A percentile compares a stretch with the other conserved stretches of the same genome.
Conservation (phyloP, 75 land plant genomes). For the Picea sitchensis region DNA sequence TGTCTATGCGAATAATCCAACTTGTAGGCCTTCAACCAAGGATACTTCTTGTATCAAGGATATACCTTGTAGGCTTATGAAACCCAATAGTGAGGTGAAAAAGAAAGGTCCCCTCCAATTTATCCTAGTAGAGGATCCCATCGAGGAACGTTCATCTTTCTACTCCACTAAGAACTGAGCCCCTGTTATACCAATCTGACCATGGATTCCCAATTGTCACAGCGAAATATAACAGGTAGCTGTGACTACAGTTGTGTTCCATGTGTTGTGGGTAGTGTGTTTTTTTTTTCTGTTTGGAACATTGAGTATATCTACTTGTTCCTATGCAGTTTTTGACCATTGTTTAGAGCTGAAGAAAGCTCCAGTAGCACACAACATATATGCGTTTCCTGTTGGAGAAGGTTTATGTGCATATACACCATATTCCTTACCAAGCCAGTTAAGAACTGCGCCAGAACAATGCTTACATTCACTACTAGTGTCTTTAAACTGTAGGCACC, state of each 20-base stretch:
- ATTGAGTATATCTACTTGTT: not conserved
- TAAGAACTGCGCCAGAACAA: not conserved
- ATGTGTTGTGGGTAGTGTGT: not conserved
- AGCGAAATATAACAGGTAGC: not conserved
- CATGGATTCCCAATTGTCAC: not conserved
- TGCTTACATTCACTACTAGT: not conserved
- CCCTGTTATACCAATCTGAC: not conserved
- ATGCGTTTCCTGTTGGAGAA: not conserved
- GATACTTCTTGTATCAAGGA: not conserved
- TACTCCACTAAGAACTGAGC: not conserved
- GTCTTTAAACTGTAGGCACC: too few relatives aligned
- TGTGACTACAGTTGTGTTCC: not conserved
- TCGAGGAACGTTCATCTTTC: too few relatives aligned
- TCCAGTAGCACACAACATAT: not conserved
- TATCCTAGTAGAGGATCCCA: too few relatives aligned
- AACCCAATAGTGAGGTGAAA: too few relatives aligned
- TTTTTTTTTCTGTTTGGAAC: not conserved
- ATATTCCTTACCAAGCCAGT: not conserved
- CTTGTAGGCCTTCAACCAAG: not conserved
- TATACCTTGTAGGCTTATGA: not conserved
- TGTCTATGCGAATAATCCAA: not conserved
- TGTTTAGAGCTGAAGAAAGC: not conserved
- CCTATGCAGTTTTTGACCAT: not conserved
- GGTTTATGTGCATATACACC: not conserved
- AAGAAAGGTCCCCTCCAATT: too few relatives aligned